These are phyloP conservation scores for Boletellus emodensis DNA, from an alignment of 768 basidiomycete genomes.

Conservation along the genomic window DNA sequence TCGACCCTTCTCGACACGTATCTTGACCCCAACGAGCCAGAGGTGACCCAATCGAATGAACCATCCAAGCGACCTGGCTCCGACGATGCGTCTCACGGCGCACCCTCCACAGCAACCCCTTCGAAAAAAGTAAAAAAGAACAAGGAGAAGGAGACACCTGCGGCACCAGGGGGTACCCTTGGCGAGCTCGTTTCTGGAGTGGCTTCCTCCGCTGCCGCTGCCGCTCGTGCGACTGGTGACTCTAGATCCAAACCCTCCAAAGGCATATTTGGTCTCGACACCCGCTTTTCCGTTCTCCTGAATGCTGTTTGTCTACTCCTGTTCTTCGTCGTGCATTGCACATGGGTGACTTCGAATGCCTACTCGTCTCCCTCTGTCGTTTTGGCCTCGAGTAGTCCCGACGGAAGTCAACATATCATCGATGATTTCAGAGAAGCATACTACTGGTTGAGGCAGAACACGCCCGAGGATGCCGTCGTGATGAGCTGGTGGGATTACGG, in stretches of 20 bases:
- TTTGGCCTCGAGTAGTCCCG: slow-evolving; percentile 68
- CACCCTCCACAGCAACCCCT: slow-evolving; percentile 29
- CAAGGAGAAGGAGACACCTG: slow-evolving; percentile 50
- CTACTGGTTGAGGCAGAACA: slow-evolving; percentile 97
- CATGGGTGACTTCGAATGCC: slow-evolving; percentile 90
- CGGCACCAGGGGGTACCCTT: slow-evolving; percentile 34
- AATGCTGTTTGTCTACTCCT: slow-evolving; percentile 75
- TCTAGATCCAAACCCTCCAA: slow-evolving; percentile 24
- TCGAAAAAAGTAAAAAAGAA: slow-evolving; percentile 51
- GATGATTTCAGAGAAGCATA: slow-evolving; percentile 99
- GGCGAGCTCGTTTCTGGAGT: slow-evolving; percentile 42
- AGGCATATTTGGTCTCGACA: slow-evolving; percentile 85
- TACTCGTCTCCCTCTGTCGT: slow-evolving; percentile 99
- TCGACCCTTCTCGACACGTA: slow-evolving; percentile 87
- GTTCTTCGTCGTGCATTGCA: slow-evolving; percentile 95
- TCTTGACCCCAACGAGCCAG: slow-evolving; percentile 79
- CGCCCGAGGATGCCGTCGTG: slow-evolving; percentile 84
- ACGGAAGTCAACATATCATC: slow-evolving; percentile 91
- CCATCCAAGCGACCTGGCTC: slow-evolving; percentile 9
- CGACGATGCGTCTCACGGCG: slow-evolving; percentile 21
- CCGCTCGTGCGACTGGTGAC: slow-evolving; percentile 9
- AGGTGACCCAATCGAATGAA: slow-evolving; percentile 13
- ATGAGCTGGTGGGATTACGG: slow-evolving; percentile 99
- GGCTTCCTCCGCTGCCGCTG: slow-evolving; percentile 30
- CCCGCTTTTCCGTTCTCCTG: slow-evolving; percentile 68